Base-by-base conservation (phyloP, 75 land plant species). In the Isoetes taiwanensis region DNA sequence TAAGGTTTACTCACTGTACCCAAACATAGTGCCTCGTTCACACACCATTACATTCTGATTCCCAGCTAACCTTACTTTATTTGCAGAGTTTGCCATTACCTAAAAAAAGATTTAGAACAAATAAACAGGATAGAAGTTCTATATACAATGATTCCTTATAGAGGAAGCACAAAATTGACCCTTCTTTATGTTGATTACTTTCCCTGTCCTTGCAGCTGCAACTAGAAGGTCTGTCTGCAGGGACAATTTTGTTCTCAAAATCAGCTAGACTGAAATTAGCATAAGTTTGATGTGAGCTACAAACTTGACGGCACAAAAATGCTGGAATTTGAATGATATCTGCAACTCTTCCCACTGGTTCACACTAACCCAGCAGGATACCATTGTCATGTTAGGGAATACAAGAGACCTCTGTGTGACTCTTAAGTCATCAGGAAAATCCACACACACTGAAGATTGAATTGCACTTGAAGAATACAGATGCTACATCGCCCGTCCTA, bases 21-120 rank as follows among this genome's bases (percentile, higher is more conserved):
- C 98, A 72, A 93, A 93, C 98, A 93, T 93, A 30, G 90, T 88
- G 39, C 99, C 99, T 42, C 99, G 74, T 60, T 94, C 99, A 71
- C 99, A 94, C 37, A 94, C 95, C 96, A 94, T 79, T 40, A 94
- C 99, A 70, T 88, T 81, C 27, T 69, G 69, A 59, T 94, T 94
- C 20, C 99, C 99, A 20, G 99, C 90, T 54, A 84, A 46, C 57
- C 90, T 84, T n/a, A 94, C 50, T 64, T 94, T 94, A 30, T 87
- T 83, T 27, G 84, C 90, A 23, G 99, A 94, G 58, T 82, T 88
- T 23, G 24, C 66, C 99, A 94, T 94, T 25, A 85, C 90, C 96
- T 89, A 61, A 21, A 63, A 57, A 53, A 19, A 24, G 31, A 56
- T n/a, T n/a, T n/a, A n/a, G n/a, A n/a, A 9, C 9, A 37, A 14